A percentile compares a stretch with the other conserved stretches of the same genome.
Conservation (phyloP, 1,139 yeast species). For the Blastobotrys petasosporus region DNA sequence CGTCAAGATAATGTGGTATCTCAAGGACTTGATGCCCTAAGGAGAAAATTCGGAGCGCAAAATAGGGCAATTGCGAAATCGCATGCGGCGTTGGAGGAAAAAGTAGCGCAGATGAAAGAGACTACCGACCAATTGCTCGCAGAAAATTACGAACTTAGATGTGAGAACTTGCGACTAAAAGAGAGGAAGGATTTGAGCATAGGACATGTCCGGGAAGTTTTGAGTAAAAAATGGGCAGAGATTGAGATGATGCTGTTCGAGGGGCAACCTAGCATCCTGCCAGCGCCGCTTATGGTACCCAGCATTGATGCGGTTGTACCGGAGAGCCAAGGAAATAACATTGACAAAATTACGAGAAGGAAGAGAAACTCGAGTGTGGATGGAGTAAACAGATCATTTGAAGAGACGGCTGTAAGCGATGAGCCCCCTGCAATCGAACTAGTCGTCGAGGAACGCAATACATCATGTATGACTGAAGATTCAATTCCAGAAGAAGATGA, state of each 20-base stretch:
- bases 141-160: slow-evolving; percentile 23
- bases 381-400: neutral
- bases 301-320: too few species aligned
- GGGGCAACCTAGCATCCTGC: neutral
- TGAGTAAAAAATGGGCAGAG: slow-evolving; percentile 6
- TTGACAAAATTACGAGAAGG: slow-evolving; percentile 5
- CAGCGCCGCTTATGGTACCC: too few species aligned
- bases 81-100: slow-evolving; percentile 23
- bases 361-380: slow-evolving; percentile 8
- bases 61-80: slow-evolving; percentile 27
- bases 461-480: neutral
- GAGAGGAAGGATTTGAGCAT: slow-evolving; percentile 2
- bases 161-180: slow-evolving; percentile 19
- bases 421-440: neutral
- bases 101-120: slow-evolving; percentile 22
- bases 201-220: neutral
- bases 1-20: slow-evolving; percentile 7
- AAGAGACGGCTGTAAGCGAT: slow-evolving; percentile 1
- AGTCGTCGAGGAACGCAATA: neutral
- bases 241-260: slow-evolving; percentile 8
- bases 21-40: slow-evolving; percentile 13
- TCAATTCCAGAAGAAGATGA: slow-evolving; percentile 9
- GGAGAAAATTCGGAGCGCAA: slow-evolving; percentile 24
- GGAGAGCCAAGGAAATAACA: too few species aligned
- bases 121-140: slow-evolving; percentile 19